Base-by-base conservation (phyloP, 495 filamentous ascomycete genomes). In the Glonium stellatum region DNA sequence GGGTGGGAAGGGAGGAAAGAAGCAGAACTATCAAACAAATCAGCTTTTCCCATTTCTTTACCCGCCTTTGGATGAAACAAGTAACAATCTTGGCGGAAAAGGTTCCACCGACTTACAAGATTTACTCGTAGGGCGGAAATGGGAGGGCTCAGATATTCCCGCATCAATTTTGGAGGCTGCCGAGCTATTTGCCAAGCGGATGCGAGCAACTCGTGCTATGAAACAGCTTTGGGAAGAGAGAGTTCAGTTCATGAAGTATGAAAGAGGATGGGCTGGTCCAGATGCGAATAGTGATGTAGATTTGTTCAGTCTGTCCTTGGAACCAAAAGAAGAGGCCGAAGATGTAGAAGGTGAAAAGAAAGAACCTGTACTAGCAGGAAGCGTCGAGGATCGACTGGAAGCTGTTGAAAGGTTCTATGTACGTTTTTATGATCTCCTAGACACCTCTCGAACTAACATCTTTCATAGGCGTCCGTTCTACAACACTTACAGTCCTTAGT, bases 11-110 rank as follows among this genome's bases (percentile, higher is more conserved):
- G 89, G 87, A 47, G 90, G 87, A 15, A 98, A 98, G 76, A 98
- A 98, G 68, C 95, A 97, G 63, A 98, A 97, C 59, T 98, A 97
- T 70, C 93, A 98, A 71, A 98, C 93, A 0, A 98, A 98, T 69
- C 93, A 98, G 63, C 92, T 96, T 65, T 98, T 98, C 64, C 93
- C 93, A 0, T 97, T 98, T 65, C 84, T 98, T 75, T 98, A 97
- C 67, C 95, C 93, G 1, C 92, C 93, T 1, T 73, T 95, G 13
- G 90, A 95, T 75, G 83, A 83, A 60, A 81, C 82, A 6, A 92
- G 85, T 71, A 93, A 91, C 66, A 85, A 83, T 55, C 83, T 91
- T 47, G 91, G 92, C 55, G 93, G 92, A 5, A 96, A 95, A 69
- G 90, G 88, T 35, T 82, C 74, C 15, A 88, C 87, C 1, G 84